Evolutionary conservation across 1,284 basidiomycete species (phyloP).

Genomic region (Puccinia polysora): DNA sequence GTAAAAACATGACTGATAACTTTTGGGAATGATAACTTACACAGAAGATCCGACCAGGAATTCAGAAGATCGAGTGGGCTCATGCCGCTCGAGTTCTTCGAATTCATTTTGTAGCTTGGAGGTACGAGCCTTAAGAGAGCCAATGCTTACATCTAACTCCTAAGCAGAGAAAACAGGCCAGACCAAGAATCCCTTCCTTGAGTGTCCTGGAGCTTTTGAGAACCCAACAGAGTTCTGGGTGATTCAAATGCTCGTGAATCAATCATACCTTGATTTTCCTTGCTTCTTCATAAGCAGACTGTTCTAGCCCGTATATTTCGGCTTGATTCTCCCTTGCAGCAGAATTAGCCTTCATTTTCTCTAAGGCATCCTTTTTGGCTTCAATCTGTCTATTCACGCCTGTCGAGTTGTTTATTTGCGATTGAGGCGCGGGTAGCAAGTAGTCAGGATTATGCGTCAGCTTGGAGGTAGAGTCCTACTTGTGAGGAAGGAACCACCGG

Average conservation of each 20-base stretch:
- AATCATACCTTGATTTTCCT: constrained; percentile 38
- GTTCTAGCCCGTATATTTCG: constrained; percentile 32
- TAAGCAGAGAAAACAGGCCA: neutral
- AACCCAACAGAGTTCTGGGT: neutral
- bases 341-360: constrained; percentile 41
- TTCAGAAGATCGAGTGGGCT: constrained; percentile 32
- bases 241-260: neutral
- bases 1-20: too few species aligned
- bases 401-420: too few species aligned
- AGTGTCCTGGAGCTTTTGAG: neutral
- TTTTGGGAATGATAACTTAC: neutral
- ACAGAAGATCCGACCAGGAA: constrained; percentile 31
- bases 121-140: constrained; percentile 23
- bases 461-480: neutral
- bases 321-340: constrained; percentile 38
- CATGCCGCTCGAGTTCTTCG: constrained; percentile 26
- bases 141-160: constrained; percentile 25
- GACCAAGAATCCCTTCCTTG: neutral
- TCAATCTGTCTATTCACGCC: constrained; percentile 36
- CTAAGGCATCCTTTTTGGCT: constrained; percentile 37
- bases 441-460: too few species aligned
- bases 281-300: constrained; percentile 37
- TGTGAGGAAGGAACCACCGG: neutral
- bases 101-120: constrained; percentile 25
- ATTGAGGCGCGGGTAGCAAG: too few species aligned